Conservation (phyloP, 352 stramenopile genomes). For the Phytopythium sindhum region DNA sequence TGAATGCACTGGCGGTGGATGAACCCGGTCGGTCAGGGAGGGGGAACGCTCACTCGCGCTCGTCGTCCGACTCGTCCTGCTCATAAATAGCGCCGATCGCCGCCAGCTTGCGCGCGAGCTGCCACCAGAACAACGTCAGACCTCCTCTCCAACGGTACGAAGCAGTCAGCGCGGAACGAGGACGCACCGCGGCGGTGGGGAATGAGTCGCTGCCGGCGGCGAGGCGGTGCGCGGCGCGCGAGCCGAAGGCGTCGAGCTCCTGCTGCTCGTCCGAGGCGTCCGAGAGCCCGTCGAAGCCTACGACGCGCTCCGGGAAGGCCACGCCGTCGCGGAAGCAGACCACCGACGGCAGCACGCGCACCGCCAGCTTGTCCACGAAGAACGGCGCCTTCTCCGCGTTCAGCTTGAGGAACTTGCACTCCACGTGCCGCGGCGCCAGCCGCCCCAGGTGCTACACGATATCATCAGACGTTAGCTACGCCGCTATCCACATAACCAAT, state of each 20-base stretch:
- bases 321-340: conserved; percentile 92
- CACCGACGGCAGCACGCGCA: conserved; percentile 93
- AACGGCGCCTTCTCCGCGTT: conserved; percentile 95
- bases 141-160: no score
- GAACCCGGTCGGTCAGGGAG: no score
- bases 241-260: conserved; percentile 34
- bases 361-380: conserved; percentile 91
- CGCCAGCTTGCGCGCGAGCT: conserved; percentile 60
- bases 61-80: conserved; percentile 37
- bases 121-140: no score
- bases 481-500: no score
- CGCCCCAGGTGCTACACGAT: conserved; percentile 47
- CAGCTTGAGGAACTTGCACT: conserved; percentile 95
- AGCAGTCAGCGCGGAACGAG: background rate
- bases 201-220: conserved; percentile 54
- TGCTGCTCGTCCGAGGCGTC: conserved; percentile 67
- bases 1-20: background rate
- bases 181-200: conserved; percentile 50
- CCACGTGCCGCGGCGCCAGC: conserved; percentile 65
- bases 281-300: conserved; percentile 93
- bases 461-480: background rate
- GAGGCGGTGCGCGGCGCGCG: conserved; percentile 28
- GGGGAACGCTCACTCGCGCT: conserved; percentile 12
- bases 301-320: conserved; percentile 84
- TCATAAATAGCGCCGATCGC: conserved; percentile 56